Evolutionary conservation across 1,139 yeast genomes (phyloP), one percentile per base, ranked within the genome.

Genomic region (Pichia sp.): DNA sequence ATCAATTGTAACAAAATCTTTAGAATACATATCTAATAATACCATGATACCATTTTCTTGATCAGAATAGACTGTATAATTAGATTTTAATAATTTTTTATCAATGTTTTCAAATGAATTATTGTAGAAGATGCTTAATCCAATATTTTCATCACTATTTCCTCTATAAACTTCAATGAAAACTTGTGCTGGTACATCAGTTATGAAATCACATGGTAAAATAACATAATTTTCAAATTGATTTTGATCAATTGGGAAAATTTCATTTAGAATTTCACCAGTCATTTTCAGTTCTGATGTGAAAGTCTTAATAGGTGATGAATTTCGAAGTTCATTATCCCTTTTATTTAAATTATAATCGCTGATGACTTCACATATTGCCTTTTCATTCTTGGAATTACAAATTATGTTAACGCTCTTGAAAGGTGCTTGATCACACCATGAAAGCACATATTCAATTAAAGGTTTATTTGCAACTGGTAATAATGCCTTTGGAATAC

Each of bases 401-500:
- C 80, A 76, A 7, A 74, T 76, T 16, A 79, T 72, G 39, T 84
- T 72, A 18, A 83, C 74, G 4, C 75, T 77, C 38, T 79, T 76
- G 63, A 87, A 85, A 52, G 84, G 83, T 1, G 95, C 97, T 61
- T 76, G 74, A 59, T 83, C 88, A 71, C 97, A 89, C 97, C 97
- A 94, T 56, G 85, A 90, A 42, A 94, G 72, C 3, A 86, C 95
- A 61, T 88, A 85, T 57, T 83, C 83, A 43, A 94, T 71, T 86
- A 92, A 82, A n/a, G 97, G 95, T 59, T 77, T 76, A 64, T 90
- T 90, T 16, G 94, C 97, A 40, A 94, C 74, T 3, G 98, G 97
- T 45, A 94, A 68, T 48, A 90, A 69, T 0, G 97, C 94, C 68
- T 92, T 92, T 7, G 95, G 79, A 12, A 77, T 63, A 9, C 94